Percentiles rank a stretch among this genome's conserved stretches.
Evolutionary conservation across 805 yeast species (phyloP).

Genomic region (Suhomyces faveliae): DNA sequence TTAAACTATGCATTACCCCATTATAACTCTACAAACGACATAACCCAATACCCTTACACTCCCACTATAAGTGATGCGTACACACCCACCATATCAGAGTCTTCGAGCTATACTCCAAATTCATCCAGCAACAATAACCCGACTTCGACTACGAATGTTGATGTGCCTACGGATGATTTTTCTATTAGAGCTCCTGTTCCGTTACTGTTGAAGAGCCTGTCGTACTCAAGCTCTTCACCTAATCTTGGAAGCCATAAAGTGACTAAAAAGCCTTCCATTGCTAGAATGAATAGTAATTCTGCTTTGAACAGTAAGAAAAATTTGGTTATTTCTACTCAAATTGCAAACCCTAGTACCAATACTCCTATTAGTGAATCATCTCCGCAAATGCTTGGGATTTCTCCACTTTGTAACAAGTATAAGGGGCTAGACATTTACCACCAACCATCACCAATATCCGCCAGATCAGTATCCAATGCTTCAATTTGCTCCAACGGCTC

Average conservation of each 20-base stretch:
- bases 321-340: constrained; percentile 13
- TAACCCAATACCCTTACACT: constrained; percentile 15
- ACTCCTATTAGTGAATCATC: constrained; percentile 12
- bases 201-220: constrained; percentile 5
- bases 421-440: constrained; percentile 17
- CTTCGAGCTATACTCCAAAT: constrained; percentile 17
- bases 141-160: not conserved
- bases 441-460: constrained; percentile 11
- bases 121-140: constrained; percentile 9
- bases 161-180: not conserved
- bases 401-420: constrained; percentile 22
- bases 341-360: constrained; percentile 5
- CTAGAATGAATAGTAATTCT: constrained; percentile 14
- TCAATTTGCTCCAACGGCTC: constrained; percentile 13
- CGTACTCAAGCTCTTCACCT: constrained; percentile 2
- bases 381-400: constrained; percentile 14
- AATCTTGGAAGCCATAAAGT: constrained; percentile 13
- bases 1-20: constrained; percentile 5
- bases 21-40: constrained; percentile 11
- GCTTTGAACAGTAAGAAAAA: constrained; percentile 16
- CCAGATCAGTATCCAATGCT: constrained; percentile 14
- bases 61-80: constrained; percentile 18
- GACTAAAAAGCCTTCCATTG: constrained; percentile 17
- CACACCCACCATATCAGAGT: constrained; percentile 20
- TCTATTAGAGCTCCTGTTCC: constrained; percentile 9